These are phyloP conservation scores for Monilinia fructigena DNA, from an alignment of 2,329 filamentous ascomycete species.

Conservation along the genomic window DNA sequence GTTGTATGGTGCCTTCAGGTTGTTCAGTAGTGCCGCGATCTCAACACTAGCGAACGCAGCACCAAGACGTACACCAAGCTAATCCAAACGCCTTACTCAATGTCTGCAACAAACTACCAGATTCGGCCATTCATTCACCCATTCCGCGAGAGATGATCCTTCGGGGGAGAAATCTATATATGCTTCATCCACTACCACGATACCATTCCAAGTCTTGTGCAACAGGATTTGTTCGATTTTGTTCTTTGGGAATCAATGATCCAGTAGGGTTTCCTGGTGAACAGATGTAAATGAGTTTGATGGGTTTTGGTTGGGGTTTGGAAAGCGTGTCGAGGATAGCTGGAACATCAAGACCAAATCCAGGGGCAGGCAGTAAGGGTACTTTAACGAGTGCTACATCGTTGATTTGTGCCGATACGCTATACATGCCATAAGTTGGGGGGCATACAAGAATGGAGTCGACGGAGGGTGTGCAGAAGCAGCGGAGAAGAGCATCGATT, in stretches of 20 bases:
- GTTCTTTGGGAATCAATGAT: conserved; percentile 70
- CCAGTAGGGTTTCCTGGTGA: conserved; percentile 95
- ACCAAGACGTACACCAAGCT: conserved; percentile 84
- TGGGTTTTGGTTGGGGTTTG: conserved; percentile 52
- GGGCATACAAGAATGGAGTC: conserved; percentile 95
- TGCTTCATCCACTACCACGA: conserved; percentile 91
- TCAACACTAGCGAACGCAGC: conserved; percentile 74
- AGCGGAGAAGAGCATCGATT: conserved; percentile 89
- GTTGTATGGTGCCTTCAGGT: conserved; percentile 94
- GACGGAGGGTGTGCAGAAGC: conserved; percentile 82
- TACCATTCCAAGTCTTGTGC: conserved; percentile 91
- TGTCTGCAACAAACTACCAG: conserved; percentile 97
- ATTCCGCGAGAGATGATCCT: conserved; percentile 80
- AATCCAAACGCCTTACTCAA: conserved; percentile 97
- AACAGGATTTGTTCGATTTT: conserved; percentile 70
- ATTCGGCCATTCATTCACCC: conserved; percentile 90
- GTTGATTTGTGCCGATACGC: conserved; percentile 90
- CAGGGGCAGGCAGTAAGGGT: conserved; percentile 70
- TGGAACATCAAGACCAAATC: conserved; percentile 71
- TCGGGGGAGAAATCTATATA: conserved; percentile 91
- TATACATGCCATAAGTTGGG: conserved; percentile 98
- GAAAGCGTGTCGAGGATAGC: conserved; percentile 67
- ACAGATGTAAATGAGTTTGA: conserved; percentile 92
- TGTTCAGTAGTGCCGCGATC: conserved; percentile 81
- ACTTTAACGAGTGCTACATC: conserved; percentile 84